Evolutionary conservation across 148 eudicot species (phyloP).

Genomic region (Camellia japonica): DNA sequence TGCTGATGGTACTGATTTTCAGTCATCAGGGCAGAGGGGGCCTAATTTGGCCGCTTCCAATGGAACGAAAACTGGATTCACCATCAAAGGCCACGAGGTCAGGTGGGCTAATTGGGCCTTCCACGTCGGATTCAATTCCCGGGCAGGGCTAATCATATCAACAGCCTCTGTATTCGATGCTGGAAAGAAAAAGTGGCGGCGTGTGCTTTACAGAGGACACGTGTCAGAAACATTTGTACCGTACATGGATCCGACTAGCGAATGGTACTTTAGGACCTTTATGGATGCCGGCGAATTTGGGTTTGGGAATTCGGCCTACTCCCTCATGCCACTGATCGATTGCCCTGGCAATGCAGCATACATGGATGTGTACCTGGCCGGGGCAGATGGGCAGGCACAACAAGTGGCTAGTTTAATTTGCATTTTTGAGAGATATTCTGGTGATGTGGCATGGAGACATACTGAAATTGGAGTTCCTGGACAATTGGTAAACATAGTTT

Average conservation of each 20-base stretch:
- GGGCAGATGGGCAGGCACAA: conserved; percentile 51
- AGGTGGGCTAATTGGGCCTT: conserved; percentile 79
- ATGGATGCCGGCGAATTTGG: conserved; percentile 88
- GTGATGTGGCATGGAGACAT: conserved; percentile 81
- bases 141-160: conserved; percentile 75
- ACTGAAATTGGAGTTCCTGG: conserved; percentile 83
- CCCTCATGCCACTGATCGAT: conserved; percentile 53
- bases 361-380: conserved; percentile 70
- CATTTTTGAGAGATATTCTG: conserved; percentile 62
- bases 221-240: conserved; percentile 89
- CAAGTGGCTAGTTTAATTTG: conserved; percentile 51
- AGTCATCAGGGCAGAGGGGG: conserved; percentile 20
- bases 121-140: conserved; percentile 62
- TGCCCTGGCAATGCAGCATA: conserved; percentile 64
- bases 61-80: conserved; percentile 22
- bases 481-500: conserved; percentile 41
- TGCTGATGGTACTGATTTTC: conserved; percentile 60
- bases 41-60: conserved; percentile 24
- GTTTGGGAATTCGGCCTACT: conserved; percentile 65
- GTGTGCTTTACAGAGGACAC: conserved; percentile 76
- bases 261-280: conserved; percentile 79
- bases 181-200: conserved; percentile 28
- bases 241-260: conserved; percentile 77
- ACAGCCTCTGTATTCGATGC: conserved; percentile 60
- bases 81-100: conserved; percentile 41